These are phyloP conservation scores for Russula sp. DNA, from an alignment of 768 basidiomycete genomes.

Conservation along the genomic window DNA sequence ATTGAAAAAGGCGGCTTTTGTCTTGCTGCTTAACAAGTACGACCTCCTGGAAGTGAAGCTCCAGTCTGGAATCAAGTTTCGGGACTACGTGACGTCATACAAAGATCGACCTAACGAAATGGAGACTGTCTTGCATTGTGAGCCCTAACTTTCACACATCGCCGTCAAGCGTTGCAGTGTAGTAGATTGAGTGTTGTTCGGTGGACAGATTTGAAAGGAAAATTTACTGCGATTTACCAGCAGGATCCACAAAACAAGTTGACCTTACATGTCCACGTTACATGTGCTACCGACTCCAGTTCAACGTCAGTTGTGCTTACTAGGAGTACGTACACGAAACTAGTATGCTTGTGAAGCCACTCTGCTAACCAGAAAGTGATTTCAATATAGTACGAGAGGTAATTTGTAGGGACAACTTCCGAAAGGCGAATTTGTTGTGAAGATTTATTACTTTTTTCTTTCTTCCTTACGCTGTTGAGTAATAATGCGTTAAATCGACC, in stretches of 20 bases:
- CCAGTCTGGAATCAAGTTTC: slow-evolving; percentile 49
- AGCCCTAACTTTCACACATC: slow-evolving; percentile 27
- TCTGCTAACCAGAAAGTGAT: slow-evolving; percentile 14
- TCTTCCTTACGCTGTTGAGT: background rate
- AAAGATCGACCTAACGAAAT: slow-evolving; percentile 50
- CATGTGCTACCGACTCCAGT: slow-evolving; percentile 54
- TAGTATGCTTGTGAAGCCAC: background rate
- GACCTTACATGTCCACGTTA: slow-evolving; percentile 52
- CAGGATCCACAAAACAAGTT: slow-evolving; percentile 48
- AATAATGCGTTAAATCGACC: background rate
- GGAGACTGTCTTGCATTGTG: slow-evolving; percentile 54
- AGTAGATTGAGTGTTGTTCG: background rate
- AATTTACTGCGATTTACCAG: slow-evolving; percentile 50
- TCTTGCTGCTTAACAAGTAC: slow-evolving; percentile 61
- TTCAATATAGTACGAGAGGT: slow-evolving; percentile 33
- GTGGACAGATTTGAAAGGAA: slow-evolving; percentile 48
- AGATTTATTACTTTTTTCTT: too few species aligned
- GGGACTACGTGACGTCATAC: slow-evolving; percentile 55
- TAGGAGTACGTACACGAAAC: slow-evolving; percentile 41
- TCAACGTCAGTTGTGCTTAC: slow-evolving; percentile 49
- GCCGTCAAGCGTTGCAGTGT: background rate
- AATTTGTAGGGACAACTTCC: slow-evolving; percentile 31
- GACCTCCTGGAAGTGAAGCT: slow-evolving; percentile 59
- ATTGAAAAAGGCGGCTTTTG: slow-evolving; percentile 51
- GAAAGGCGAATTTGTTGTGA: slow-evolving; percentile 33